These are phyloP conservation scores for Trapa bicornis DNA, from an alignment of 345 rosid genomes.

Conservation along the genomic window DNA sequence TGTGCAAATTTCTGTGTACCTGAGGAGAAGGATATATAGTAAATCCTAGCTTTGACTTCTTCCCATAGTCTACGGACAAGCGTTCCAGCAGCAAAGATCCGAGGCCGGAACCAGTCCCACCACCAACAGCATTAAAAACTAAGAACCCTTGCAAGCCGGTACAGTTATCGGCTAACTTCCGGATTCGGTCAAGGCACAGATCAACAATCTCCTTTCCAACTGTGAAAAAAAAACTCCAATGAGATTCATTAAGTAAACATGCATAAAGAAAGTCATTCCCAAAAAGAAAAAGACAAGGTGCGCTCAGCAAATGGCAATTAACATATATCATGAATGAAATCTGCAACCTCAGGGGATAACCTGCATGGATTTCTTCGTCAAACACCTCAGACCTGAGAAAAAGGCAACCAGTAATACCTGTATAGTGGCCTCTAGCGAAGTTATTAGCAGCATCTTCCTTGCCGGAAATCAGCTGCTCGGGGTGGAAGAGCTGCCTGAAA, in stretches of 20 bases:
- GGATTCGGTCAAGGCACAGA: slow-evolving; percentile 47
- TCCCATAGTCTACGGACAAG: too few relatives aligned
- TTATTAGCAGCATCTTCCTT: slow-evolving; percentile 67
- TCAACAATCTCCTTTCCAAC: slow-evolving; percentile 62
- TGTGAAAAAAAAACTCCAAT: slow-evolving; percentile 11
- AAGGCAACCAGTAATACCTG: slow-evolving; percentile 18
- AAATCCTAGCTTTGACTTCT: too few relatives aligned
- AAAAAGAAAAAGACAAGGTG: too few relatives aligned
- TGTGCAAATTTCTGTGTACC: slow-evolving; percentile 22
- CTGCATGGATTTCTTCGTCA: not conserved
- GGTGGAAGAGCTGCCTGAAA: slow-evolving; percentile 9
- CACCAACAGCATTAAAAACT: slow-evolving; percentile 22
- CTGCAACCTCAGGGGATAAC: not conserved
- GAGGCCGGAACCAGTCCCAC: too few relatives aligned
- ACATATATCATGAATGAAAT: too few relatives aligned
- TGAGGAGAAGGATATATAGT: slow-evolving; percentile 43
- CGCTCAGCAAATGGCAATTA: too few relatives aligned
- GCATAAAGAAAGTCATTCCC: not conserved
- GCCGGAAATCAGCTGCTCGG: slow-evolving; percentile 59
- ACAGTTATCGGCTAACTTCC: slow-evolving; percentile 50
- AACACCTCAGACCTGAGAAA: not conserved
- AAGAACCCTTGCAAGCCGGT: slow-evolving; percentile 58
- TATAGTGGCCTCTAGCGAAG: slow-evolving; percentile 60
- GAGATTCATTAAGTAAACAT: not conserved
- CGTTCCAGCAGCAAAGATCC: too few relatives aligned